Base-by-base conservation (phyloP, 192 early-diverging fungal species). In the Backusella tarrabulga region DNA sequence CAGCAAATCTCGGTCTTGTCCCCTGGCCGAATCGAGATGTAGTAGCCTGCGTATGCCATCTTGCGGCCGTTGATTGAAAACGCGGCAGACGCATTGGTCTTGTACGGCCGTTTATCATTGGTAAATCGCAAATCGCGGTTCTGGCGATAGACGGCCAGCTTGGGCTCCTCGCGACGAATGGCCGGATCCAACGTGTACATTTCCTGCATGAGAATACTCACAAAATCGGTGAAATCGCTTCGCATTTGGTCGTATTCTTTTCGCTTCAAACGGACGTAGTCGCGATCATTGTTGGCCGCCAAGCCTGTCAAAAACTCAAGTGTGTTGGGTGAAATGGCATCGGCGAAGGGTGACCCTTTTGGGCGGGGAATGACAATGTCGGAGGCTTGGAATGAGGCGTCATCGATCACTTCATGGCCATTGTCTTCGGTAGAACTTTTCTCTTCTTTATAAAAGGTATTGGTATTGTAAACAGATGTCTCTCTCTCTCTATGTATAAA, bases 101-200 rank as follows among this genome's bases (percentile, higher is more conserved):
- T 91, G 75, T 91, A 91, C 0, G 89, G 90, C 14, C 77, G 74
- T 69, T 82, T 82, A 17, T 88, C 89, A 19, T 86, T 85, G 1
- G 87, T 84, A 76, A 91, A 91, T 6, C 90, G 79, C 8, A 91
- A 69, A 72, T 91, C 90, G 7, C 89, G 85, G 75, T 88, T 90
- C 41, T 84, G 78, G 21, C 87, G 71, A 76, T 83, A 87, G 68
- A 89, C 82, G 1, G 83, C 77, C 3, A 83, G 71, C 73, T 86
- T 87, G 21, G 85, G 81, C 17, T 82, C 82, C 21, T 84, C 77
- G 14, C 81, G 79, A 23, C 77, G 72, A 34, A 87, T 75, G 14
- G 84, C 85, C 5, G 83, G 83, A 56, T 89, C 88, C 3, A 86
- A 40, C 19, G 84, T 76, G 35, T 76, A 71, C 3, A 87, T 44